phyloP scores from a whole-genome alignment of 2,329 filamentous ascomycete genomes.

The Cyphellophora attinorum region DNA sequence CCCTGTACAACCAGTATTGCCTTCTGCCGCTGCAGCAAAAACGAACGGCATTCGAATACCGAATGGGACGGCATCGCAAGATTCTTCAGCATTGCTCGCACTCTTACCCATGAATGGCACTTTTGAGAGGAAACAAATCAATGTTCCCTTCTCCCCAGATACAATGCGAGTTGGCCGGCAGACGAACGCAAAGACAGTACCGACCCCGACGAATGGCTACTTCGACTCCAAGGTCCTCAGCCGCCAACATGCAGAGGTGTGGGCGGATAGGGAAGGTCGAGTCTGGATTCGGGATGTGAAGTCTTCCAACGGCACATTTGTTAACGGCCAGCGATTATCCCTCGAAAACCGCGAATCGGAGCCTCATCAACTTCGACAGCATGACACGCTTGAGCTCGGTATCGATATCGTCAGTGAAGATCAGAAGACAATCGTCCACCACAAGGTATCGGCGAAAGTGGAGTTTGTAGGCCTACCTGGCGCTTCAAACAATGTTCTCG shows the following conservation, averaged over 20 bases:
- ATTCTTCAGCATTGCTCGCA: conserved; percentile 69
- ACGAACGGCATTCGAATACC: conserved; percentile 45
- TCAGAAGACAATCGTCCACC: conserved; percentile 95
- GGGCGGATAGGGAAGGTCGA: conserved; percentile 75
- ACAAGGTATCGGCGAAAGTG: conserved; percentile 94
- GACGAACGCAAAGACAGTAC: conserved; percentile 92
- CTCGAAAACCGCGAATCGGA: conserved; percentile 94
- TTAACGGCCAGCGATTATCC: conserved; percentile 83
- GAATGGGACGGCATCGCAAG: conserved; percentile 35
- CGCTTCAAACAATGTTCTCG: conserved; percentile 65
- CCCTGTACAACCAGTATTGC: conserved; percentile 39
- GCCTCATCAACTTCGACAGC: conserved; percentile 81
- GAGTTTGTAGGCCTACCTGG: conserved; percentile 84
- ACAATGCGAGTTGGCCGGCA: conserved; percentile 87
- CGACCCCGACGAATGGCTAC: conserved; percentile 82
- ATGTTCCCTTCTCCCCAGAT: conserved; percentile 88
- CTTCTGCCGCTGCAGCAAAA: conserved; percentile 59
- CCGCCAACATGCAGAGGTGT: conserved; percentile 90
- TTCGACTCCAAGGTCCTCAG: conserved; percentile 98
- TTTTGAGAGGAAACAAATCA: conserved; percentile 94
- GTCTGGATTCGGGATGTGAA: conserved; percentile 96
- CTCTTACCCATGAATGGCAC: conserved; percentile 88
- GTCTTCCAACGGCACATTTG: conserved; percentile 96
- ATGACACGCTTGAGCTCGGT: conserved; percentile 85
- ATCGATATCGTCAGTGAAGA: conserved; percentile 99